Evolutionary conservation across 495 filamentous ascomycete genomes (phyloP), one percentile per base, ranked within the genome.

Genomic region (Penicillium fimorum): DNA sequence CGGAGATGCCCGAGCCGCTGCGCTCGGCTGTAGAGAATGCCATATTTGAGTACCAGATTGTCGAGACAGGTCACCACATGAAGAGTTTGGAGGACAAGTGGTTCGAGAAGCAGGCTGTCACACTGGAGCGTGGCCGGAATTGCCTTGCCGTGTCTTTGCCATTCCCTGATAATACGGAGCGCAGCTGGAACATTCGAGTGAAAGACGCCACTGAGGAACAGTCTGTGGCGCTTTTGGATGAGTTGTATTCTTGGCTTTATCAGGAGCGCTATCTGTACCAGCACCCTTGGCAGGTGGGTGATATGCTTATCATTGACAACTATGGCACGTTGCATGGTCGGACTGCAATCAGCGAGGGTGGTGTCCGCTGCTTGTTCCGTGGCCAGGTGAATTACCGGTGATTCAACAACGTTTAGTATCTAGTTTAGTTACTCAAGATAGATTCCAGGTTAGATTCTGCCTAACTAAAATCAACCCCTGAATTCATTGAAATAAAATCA

Each of bases 401-500:
- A 41, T 41, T 41, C 38, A 41, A 41, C 38, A n/a, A 4, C 15
- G 9, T 41, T 41, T 41, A 4, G 38, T 41, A 41, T 41, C n/a
- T 13, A 41, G 38, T 33, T 33, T 33, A 17, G 38, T 41, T 17
- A 9, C 38, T 41, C 38, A 41, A 41, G 8, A 41, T 41, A 9
- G n/a, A 17, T 33, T 41, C n/a, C 38, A 41, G 8, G 38, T 41
- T 13, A 11, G 38, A 41, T 17, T 13, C 15, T 41, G 8, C 15
- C 38, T 41, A 41, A 17, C 15, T 11, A 41, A 41, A 9, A 4
- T 41, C 38, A 41, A 41, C 38, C 4, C 38, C 38, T 13, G 38
- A 41, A n/a, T 41, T 41, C 38, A 41, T 41, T 41, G 38, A 41
- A 41, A 41, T 41, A 17, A 41, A 41, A 41, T 41, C 38, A 41